Conservation (phyloP, 495 filamentous ascomycete species). For the Trichoderma reesei region DNA sequence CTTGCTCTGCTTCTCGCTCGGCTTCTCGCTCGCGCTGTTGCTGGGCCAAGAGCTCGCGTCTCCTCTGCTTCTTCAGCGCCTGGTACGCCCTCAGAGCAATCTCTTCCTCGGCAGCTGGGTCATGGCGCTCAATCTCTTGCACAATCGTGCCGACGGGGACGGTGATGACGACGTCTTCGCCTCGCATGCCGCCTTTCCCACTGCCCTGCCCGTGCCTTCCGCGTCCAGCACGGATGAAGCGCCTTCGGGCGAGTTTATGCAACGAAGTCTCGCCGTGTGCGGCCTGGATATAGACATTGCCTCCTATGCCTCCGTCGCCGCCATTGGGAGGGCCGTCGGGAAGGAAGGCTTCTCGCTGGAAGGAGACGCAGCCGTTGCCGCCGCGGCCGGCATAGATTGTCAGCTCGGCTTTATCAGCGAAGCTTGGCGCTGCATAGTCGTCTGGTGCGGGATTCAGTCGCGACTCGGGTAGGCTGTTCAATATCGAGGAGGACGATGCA, state of each 20-base stretch:
- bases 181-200: conserved; percentile 64
- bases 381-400: conserved; percentile 67
- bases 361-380: conserved; percentile 88
- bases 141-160: conserved; percentile 92
- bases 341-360: conserved; percentile 80
- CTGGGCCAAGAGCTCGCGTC: conserved; percentile 13
- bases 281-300: conserved; percentile 89
- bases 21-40: conserved; percentile 11
- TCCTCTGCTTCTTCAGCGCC: conserved; percentile 22
- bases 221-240: conserved; percentile 63
- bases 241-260: conserved; percentile 77
- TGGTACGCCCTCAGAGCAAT: conserved; percentile 25
- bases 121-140: conserved; percentile 64
- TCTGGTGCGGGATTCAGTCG: conserved; percentile 70
- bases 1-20: conserved; percentile 20
- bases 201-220: conserved; percentile 85
- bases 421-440: conserved; percentile 72
- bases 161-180: conserved; percentile 76
- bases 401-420: conserved; percentile 75
- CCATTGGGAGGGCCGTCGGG: conserved; percentile 90
- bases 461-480: conserved; percentile 30
- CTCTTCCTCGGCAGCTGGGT: conserved; percentile 63
- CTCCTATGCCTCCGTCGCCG: conserved; percentile 85
- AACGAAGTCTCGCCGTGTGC: conserved; percentile 81
- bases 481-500: not conserved